Percentiles rank a stretch among this genome's conserved stretches.
These are phyloP conservation scores for Candida nitratophila DNA, from an alignment of 805 yeast genomes.

Conservation along the genomic window DNA sequence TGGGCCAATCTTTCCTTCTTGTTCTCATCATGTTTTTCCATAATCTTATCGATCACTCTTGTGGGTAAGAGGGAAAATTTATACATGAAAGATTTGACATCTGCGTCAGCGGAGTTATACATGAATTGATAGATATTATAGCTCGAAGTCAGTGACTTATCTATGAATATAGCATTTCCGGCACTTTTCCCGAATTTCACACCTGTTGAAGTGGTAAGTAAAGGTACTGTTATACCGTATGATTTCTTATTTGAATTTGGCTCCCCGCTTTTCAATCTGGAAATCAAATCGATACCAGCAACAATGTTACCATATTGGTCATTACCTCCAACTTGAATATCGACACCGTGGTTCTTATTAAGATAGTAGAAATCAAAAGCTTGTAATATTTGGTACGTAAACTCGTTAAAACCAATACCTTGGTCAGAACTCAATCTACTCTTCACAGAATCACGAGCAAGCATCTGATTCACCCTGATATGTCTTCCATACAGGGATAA, in stretches of 20 bases:
- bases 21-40: slow-evolving; percentile 43
- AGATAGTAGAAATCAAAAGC: slow-evolving; percentile 91
- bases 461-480: slow-evolving; percentile 80
- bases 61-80: slow-evolving; percentile 76
- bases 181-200: slow-evolving; percentile 96
- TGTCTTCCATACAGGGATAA: slow-evolving; percentile 68
- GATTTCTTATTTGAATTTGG: slow-evolving; percentile 21
- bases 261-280: slow-evolving; percentile 37
- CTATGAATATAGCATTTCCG: slow-evolving; percentile 91
- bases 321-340: slow-evolving; percentile 87
- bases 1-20: slow-evolving; percentile 74
- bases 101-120: slow-evolving; percentile 71
- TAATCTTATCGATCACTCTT: slow-evolving; percentile 44
- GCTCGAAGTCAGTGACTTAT: slow-evolving; percentile 64
- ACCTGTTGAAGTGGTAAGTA: slow-evolving; percentile 81
- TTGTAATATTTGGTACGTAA: slow-evolving; percentile 86
- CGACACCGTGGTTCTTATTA: slow-evolving; percentile 48
- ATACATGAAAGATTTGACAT: slow-evolving; percentile 60
- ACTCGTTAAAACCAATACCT: slow-evolving; percentile 91
- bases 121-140: slow-evolving; percentile 83
- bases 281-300: slow-evolving; percentile 86
- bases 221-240: slow-evolving; percentile 83
- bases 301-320: slow-evolving; percentile 99
- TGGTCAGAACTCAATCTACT: slow-evolving; percentile 58
- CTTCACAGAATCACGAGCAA: slow-evolving; percentile 82